These are phyloP conservation scores for Austroboletus novae-zelandiae DNA, from an alignment of 1,284 basidiomycete genomes.

Conservation along the genomic window DNA sequence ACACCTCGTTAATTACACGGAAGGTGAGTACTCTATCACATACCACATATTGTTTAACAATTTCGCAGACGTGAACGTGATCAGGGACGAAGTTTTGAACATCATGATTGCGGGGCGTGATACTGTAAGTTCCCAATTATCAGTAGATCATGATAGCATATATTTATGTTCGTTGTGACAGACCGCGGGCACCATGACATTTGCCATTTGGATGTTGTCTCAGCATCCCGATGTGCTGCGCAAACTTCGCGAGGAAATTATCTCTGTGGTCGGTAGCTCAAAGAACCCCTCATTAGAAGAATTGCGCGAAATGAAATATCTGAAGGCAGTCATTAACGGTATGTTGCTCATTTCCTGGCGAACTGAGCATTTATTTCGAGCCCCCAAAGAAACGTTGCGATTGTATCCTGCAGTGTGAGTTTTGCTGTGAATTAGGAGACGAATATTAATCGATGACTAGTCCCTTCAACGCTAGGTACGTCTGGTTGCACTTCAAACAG, in stretches of 20 bases:
- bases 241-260: conserved; percentile 55
- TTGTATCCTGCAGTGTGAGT: conserved; percentile 60
- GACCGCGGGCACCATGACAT: conserved; percentile 54
- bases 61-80: conserved; percentile 30
- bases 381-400: conserved; percentile 49
- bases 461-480: conserved; percentile 33
- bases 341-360: conserved; percentile 5
- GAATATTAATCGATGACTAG: conserved; percentile 22
- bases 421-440: background rate
- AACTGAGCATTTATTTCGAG: background rate
- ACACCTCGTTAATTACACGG: conserved; percentile 31
- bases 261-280: conserved; percentile 43
- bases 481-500: background rate
- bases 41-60: background rate
- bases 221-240: conserved; percentile 45
- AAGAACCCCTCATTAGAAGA: conserved; percentile 50
- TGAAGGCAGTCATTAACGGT: conserved; percentile 62
- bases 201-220: conserved; percentile 53
- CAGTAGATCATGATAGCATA: background rate
- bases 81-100: conserved; percentile 51
- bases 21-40: conserved; percentile 13
- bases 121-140: conserved; percentile 37
- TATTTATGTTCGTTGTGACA: conserved; percentile 16
- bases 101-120: conserved; percentile 52
- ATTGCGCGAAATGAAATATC: conserved; percentile 56